Percentiles rank a stretch among this genome's conserved stretches.
Conservation (phyloP, 768 basidiomycete genomes). For the Xerocomus potaroensis region DNA sequence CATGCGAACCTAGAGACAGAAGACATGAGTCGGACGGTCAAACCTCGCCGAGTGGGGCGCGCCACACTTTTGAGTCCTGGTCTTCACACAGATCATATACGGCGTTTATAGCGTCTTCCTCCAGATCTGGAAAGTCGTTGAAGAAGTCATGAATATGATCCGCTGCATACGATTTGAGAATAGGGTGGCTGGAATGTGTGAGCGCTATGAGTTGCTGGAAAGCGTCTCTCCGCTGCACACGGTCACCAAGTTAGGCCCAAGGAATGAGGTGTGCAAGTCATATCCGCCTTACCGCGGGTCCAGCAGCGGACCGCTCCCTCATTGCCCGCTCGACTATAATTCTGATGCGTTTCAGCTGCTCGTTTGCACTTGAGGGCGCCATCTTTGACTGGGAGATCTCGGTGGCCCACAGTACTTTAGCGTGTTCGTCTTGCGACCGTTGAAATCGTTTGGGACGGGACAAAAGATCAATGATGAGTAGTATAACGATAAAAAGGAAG, state of each 20-base stretch:
- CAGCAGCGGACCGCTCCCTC: constrained; percentile 35
- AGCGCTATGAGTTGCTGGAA: constrained; percentile 52
- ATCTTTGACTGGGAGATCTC: too few species aligned
- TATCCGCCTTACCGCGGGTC: constrained; percentile 34
- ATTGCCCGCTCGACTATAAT: constrained; percentile 45
- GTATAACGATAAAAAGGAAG: constrained; percentile 16
- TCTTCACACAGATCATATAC: constrained; percentile 78
- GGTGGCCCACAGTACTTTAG: background rate
- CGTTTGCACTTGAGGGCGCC: constrained; percentile 18
- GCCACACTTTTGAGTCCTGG: constrained; percentile 46
- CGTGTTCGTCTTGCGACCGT: background rate
- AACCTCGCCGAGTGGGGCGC: constrained; percentile 2
- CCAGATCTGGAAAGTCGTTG: constrained; percentile 64
- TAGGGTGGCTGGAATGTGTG: constrained; percentile 43
- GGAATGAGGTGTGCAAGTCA: background rate
- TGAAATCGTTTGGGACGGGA: background rate
- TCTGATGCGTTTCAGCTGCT: constrained; percentile 19
- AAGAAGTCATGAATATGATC: constrained; percentile 54
- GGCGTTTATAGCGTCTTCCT: constrained; percentile 73
- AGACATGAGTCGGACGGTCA: constrained; percentile 1
- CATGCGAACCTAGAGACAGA: constrained; percentile 53
- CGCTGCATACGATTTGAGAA: constrained; percentile 55
- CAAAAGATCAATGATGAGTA: constrained; percentile 16
- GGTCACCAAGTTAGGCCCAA: constrained; percentile 10
- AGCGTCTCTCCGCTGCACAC: constrained; percentile 45